Conservation (phyloP, 1,139 yeast genomes). For the Candida tropicalis region DNA sequence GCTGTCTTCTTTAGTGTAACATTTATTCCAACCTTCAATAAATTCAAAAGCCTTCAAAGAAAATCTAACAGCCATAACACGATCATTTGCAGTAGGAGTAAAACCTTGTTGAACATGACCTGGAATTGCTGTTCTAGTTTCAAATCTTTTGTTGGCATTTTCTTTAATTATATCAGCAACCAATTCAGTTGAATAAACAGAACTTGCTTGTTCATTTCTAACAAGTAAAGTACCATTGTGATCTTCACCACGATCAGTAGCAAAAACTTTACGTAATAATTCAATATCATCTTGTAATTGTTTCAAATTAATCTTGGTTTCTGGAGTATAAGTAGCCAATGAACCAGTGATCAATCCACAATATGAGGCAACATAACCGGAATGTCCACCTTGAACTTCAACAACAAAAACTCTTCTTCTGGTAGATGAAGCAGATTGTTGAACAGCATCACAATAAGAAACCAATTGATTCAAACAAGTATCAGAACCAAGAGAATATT, state of each 20-base stretch:
- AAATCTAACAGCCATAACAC: conserved; percentile 70
- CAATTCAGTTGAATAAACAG: conserved; percentile 65
- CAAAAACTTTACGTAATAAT: conserved; percentile 49
- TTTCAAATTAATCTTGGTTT: conserved; percentile 72
- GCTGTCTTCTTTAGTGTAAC: conserved; percentile 11
- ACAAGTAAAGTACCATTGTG: conserved; percentile 76
- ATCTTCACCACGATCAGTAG: conserved; percentile 75
- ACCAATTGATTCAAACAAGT: conserved; percentile 91
- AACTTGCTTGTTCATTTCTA: conserved; percentile 69
- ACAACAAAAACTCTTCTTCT: conserved; percentile 95
- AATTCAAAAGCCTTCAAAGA: conserved; percentile 71
- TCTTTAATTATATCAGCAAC: conserved; percentile 71
- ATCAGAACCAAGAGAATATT: conserved; percentile 90
- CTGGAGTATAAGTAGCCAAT: conserved; percentile 91
- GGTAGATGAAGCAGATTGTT: conserved; percentile 93
- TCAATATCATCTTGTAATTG: conserved; percentile 54
- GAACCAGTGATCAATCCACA: conserved; percentile 94
- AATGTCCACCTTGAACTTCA: conserved; percentile 96
- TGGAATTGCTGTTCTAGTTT: conserved; percentile 76
- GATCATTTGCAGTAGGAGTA: conserved; percentile 76
- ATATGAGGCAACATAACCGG: conserved; percentile 88
- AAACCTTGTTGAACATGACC: conserved; percentile 88
- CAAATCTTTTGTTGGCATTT: conserved; percentile 67
- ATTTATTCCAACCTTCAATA: conserved; percentile 50
- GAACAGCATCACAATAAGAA: conserved; percentile 90